Evolutionary conservation across 2,329 filamentous ascomycete genomes (phyloP), one percentile per base, ranked within the genome.

Genomic region (Dothideomycetes sp.): DNA sequence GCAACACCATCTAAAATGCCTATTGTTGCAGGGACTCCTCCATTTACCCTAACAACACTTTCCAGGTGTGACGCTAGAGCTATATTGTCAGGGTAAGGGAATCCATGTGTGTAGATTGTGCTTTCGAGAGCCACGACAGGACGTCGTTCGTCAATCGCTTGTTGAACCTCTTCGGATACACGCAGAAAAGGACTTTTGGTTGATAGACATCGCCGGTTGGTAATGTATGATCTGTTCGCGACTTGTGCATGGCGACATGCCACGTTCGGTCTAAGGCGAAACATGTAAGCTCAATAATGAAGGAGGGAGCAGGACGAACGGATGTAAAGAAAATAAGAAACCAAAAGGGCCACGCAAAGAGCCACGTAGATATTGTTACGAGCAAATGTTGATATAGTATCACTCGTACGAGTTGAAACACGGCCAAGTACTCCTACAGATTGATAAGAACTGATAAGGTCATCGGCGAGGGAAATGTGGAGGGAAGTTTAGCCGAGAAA

Each of bases 41-140:
- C 91, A 60, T 87, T 75, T 31, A 71, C 68, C 34, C 91, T 81
- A 36, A 96, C 83, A 31, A 93, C 71, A 10, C 79, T 77, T 55
- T 95, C 85, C 44, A 96, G 75, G 34, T 81, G 73, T 24, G 77
- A 74, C n/a, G 85, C 84, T 11, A 98, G 69, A 16, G 82, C 79
- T 31, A 81, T 64, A 50, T 84, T 85, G 19, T 81, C 74, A 0
- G 80, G 81, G 49, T 81, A 81, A 2, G 80, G 79, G 47, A 79
- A 83, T 42, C 78, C 77, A 63, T 98, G 91, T 1, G 91, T 98
- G 62, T 98, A 96, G 51, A 98, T 96, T 4, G 91, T 94, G 2
- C 85, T 87, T 62, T 98, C 91, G 4, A 98, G 72, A 12, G 89
- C 91, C 9, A 98, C 88, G 3, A 98, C 80, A 1, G 91, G 89